These are phyloP conservation scores for Cocos nucifera DNA, from an alignment of 176 grass and related monocot species.

Conservation along the genomic window DNA sequence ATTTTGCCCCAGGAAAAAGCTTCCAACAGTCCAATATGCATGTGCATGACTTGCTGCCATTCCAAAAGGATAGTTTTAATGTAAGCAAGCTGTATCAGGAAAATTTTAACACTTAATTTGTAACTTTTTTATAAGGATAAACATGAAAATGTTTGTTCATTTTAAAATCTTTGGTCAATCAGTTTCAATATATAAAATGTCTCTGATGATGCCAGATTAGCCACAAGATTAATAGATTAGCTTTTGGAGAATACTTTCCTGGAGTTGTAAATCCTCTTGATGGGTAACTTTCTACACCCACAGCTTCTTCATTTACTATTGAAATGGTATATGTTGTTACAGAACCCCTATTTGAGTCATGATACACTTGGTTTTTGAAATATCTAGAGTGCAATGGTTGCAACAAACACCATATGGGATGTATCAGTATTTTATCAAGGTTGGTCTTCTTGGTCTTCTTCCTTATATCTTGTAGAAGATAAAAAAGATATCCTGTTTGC, in stretches of 20 bases:
- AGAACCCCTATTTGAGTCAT: background rate
- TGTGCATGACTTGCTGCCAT: conserved; percentile 93
- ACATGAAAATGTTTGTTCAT: no score
- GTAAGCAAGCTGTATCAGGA: conserved; percentile 42
- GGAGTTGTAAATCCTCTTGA: conserved; percentile 90
- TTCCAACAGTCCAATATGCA: conserved; percentile 96
- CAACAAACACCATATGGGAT: conserved; percentile 83
- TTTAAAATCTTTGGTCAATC: no score
- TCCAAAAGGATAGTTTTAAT: conserved; percentile 99
- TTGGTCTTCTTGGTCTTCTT: conserved; percentile 25
- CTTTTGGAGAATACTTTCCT: conserved; percentile 91
- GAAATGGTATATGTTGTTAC: background rate
- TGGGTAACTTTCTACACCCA: conserved; percentile 45
- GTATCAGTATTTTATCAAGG: conserved; percentile 98
- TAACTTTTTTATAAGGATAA: no score
- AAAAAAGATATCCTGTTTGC: no score
- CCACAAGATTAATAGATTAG: conserved; percentile 80
- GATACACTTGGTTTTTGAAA: conserved; percentile 23
- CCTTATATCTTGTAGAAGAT: conserved; percentile 1
- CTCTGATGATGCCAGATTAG: conserved; percentile 54
- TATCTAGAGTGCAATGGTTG: conserved; percentile 57
- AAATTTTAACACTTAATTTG: background rate
- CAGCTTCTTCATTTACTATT: conserved; percentile 6
- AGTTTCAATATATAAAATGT: no score
- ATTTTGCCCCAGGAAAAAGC: conserved; percentile 98